phyloP scores from a whole-genome alignment of 2,329 filamentous ascomycete species.

The Apiospora kogelbergensis region DNA sequence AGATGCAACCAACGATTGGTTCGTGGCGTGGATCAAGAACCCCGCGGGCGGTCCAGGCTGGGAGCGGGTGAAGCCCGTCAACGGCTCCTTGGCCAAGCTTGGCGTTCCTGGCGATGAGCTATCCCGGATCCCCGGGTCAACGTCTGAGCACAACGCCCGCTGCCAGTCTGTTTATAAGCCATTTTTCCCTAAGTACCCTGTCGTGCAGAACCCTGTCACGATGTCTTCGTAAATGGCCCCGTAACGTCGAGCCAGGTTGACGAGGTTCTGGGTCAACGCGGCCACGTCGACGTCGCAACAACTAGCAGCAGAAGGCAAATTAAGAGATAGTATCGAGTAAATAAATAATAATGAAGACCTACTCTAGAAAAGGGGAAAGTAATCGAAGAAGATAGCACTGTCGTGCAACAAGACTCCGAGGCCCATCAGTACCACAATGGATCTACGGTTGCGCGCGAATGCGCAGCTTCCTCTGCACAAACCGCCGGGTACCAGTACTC shows the following conservation, averaged over 20 bases:
- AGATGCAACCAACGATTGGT: conserved; percentile 41
- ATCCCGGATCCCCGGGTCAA: conserved; percentile 26
- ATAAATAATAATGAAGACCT: no score
- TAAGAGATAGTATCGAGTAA: no score
- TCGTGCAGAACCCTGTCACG: conserved; percentile 11
- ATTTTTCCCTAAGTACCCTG: conserved; percentile 14
- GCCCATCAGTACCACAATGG: background rate
- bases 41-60: conserved; percentile 41
- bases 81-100: conserved; percentile 31
- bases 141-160: conserved; percentile 32
- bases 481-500: background rate
- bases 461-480: background rate
- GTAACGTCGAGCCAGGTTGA: no score
- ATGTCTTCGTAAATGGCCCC: background rate
- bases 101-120: conserved; percentile 36
- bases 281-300: no score
- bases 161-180: conserved; percentile 27
- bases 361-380: no score
- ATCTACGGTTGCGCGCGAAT: background rate
- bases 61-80: conserved; percentile 31
- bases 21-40: conserved; percentile 45
- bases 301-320: no score
- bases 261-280: no score
- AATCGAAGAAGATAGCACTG: no score
- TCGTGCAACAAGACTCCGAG: no score